Base-by-base conservation (phyloP, 805 yeast species). In the Wickerhamomyces hampshirensis region DNA sequence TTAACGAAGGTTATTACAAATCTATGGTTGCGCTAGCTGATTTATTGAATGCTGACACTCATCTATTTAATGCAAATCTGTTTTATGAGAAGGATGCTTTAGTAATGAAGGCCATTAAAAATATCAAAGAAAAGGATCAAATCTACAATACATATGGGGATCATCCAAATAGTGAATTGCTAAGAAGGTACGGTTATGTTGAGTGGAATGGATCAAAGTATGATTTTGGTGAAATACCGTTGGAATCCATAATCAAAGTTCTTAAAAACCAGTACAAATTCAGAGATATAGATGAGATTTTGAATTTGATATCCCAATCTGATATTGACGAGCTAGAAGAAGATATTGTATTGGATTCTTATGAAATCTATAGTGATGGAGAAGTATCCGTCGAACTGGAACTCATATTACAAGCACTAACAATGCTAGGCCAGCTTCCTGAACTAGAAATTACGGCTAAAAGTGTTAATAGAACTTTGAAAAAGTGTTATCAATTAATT, bases 21-120 rank as follows among this genome's bases (percentile, higher is more conserved):
- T 81, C 94, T 1, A 82, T 93, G 95, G 87, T 89, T 4, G 96
- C 98, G 0, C 63, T 88, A 31, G 98, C 98, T 0, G 98, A 91
- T 55, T 79, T 86, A 16, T 63, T 93, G 41, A 91, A 93, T 54
- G 86, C 96, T 1, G 93, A 89, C 53, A 83, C 95, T 1, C 69
- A 69, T 7, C 63, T 72, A 13, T 77, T 77, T 50, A 91, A 91
- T 56, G 96, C 96, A 6, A 72, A 78, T 39, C 61, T 88, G 42
- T 69, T 69, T 28, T 76, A 69, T 45, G 71, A 65, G 21, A 46
- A 59, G 1, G 71, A 65, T 5, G 53, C 56, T 6, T 61, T 89
- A 23, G 76, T 75, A n/a, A 86, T 93, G 94, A 69, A 71, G 31
- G 74, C 95, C 2, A 74, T 74, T 7, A 73, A 71, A 38, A 58